Base-by-base conservation (phyloP, 225 moss, liverwort and hornwort species). In the Ulota crispa region DNA sequence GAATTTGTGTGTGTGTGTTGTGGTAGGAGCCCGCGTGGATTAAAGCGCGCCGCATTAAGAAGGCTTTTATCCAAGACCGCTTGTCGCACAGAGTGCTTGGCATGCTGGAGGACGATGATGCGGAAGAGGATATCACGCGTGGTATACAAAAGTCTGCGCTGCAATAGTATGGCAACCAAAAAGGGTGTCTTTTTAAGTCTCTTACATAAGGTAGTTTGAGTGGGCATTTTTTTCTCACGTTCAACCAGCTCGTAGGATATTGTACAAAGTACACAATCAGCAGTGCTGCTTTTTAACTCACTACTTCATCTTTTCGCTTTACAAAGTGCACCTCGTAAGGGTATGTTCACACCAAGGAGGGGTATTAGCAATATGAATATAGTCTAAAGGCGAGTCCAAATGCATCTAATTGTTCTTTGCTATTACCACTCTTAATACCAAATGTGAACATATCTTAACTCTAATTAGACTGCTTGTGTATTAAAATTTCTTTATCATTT, bases 21-120 rank as follows among this genome's bases (percentile, higher is more conserved):
- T 81, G 56, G 7, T 73, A 94, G 92, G 94, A 94, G 60, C 96
- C 93, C 13, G 94, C 96, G 0, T 94, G 94, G 93, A 90, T 94
- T 43, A 93, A 92, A 82, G 93, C 90, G 1, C 92, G 86, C 57
- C 87, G 91, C 81, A 50, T 94, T 66, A 90, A 86, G 75, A 84
- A 86, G 27, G 79, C 86, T 10, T 85, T 82, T 61, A 78, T 96
- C 57, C 96, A 96, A 85, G 90, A 89, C 54, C 71, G 88, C 34
- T 78, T 93, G 47, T 94, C 93, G 30, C 89, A 82, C 32, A 85
- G 87, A 16, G 71, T 94, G 61, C 82, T 96, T 20, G 45, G 59
- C 45, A 77, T 91, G 83, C 62, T 96, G 65, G 92, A 94, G 62
- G 80, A 91, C 4, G 80, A 89, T 0, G 3, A 47, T 24, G 47